Percentiles rank a stretch among this genome's conserved stretches.
phyloP scores from a whole-genome alignment of 2,329 filamentous ascomycete species.

The Sporothrix brunneoviolacea region DNA sequence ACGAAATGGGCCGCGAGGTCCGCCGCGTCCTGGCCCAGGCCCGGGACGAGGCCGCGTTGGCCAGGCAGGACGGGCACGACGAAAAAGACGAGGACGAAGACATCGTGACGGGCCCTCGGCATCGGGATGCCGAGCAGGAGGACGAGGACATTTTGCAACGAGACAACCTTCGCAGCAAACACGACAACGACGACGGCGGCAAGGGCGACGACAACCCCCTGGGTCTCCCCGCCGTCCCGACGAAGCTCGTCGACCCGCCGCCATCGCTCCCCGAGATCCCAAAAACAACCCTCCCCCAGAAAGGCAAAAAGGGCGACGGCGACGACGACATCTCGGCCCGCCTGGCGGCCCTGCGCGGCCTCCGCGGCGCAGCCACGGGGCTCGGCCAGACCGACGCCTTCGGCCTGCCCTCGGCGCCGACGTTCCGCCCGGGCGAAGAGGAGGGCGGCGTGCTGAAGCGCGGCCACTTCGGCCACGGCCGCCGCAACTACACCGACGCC shows the following conservation, averaged over 20 bases:
- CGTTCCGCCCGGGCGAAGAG: conserved; percentile 39
- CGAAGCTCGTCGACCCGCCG: conserved; percentile 33
- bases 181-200: conserved; percentile 10
- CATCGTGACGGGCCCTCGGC: conserved; percentile 7
- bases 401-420: conserved; percentile 44
- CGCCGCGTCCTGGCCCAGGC: conserved; percentile 40
- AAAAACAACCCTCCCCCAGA: neutral
- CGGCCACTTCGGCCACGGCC: conserved; percentile 23
- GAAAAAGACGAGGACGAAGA: neutral
- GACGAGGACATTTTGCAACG: neutral
- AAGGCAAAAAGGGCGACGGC: conserved; percentile 23
- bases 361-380: conserved; percentile 20
- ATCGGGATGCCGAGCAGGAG: neutral
- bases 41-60: conserved; percentile 39
- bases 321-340: conserved; percentile 44
- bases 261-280: conserved; percentile 5
- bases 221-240: conserved; percentile 42
- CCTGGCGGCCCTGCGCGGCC: conserved; percentile 43
- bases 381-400: conserved; percentile 29
- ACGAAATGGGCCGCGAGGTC: conserved; percentile 39
- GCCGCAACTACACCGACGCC: conserved; percentile 53
- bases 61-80: conserved; percentile 11
- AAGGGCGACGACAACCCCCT: conserved; percentile 24
- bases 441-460: conserved; percentile 17
- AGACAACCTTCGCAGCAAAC: neutral